A percentile compares a stretch with the other conserved stretches of the same genome.
Conservation (phyloP, 2,329 filamentous ascomycete species). For the Torrubiella hemipterigena region DNA sequence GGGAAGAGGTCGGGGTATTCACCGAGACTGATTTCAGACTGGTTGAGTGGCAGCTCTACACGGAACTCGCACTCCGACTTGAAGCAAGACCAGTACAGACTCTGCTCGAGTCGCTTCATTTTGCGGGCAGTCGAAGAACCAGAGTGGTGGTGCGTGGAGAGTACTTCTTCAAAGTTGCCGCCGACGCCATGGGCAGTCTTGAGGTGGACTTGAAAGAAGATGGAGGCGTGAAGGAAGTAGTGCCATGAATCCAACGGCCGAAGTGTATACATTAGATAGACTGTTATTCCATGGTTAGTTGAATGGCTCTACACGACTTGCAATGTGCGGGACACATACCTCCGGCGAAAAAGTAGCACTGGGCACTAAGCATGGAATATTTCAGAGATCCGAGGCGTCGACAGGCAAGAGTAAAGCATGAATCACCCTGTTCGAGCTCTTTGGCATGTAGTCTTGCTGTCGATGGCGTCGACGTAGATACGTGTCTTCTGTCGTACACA, state of each 20-base stretch:
- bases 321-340: constrained; percentile 4
- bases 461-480: constrained; percentile 1
- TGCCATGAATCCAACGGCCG: constrained; percentile 24
- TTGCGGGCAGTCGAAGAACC: constrained; percentile 6
- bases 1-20: constrained; percentile 20
- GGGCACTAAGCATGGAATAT: constrained; percentile 17
- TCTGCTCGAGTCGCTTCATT: constrained; percentile 21
- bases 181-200: constrained; percentile 10
- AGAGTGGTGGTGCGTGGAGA: constrained; percentile 3
- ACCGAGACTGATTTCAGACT: constrained; percentile 20
- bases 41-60: constrained; percentile 23
- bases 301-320: neutral
- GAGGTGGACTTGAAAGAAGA: constrained; percentile 21
- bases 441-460: constrained; percentile 6
- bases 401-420: constrained; percentile 14
- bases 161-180: constrained; percentile 6
- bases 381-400: constrained; percentile 13
- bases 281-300: constrained; percentile 6
- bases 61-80: constrained; percentile 29
- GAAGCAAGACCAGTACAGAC: constrained; percentile 30
- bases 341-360: constrained; percentile 25
- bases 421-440: constrained; percentile 10
- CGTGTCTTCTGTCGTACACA: neutral
- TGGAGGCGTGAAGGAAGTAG: constrained; percentile 18
- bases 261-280: constrained; percentile 26